Base-by-base conservation (phyloP, 139 green algal genomes). In the Auxenochlorella protothecoides region DNA sequence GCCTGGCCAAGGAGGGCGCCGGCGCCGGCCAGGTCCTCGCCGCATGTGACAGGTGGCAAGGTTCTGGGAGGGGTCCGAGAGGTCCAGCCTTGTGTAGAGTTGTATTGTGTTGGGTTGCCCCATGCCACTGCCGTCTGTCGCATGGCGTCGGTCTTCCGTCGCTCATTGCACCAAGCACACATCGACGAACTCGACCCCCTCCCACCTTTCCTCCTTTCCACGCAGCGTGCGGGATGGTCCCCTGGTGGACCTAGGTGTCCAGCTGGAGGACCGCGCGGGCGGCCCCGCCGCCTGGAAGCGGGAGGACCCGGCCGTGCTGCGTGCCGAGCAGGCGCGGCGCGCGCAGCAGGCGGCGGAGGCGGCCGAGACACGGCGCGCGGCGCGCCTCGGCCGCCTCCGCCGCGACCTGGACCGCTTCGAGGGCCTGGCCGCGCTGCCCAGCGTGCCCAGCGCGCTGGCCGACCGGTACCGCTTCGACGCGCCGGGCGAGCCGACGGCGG, bases 231-330 rank as follows among this genome's bases (percentile, higher is more conserved):
- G 95, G 0, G 95, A 99, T 76, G 77, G 87, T 8, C 79, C 79
- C 3, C 72, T 99, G 70, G 84, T 92, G 15, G 85, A 93, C 27
- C 79, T 98, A 72, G 95, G 95, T 3, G 84, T 98, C 27, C 76
- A 89, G 68, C 78, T 97, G n/a, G 94, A 99, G 79, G 91, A 97
- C 81, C 78, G 79, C 63, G 70, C 85, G 15, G 87, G 91, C 66
- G 91, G 82, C 64, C 85, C 82, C 44, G 85, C 87, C 12, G 78
- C 96, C 16, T 97, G 92, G 92, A 98, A 97, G 82, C 83, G 88
- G 15, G 94, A 97, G 65, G 90, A 97, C 72, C 88, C 93, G 2
- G 88, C 80, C 4, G 84, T 88, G 52, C 78, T 98, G 70, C 75
- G 65, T 51, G 44, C 62, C 2, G 73, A 78, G 65, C 74, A 76